Conservation (phyloP, 2,329 filamentous ascomycete species). For the Pseudocercospora macadamiae region DNA sequence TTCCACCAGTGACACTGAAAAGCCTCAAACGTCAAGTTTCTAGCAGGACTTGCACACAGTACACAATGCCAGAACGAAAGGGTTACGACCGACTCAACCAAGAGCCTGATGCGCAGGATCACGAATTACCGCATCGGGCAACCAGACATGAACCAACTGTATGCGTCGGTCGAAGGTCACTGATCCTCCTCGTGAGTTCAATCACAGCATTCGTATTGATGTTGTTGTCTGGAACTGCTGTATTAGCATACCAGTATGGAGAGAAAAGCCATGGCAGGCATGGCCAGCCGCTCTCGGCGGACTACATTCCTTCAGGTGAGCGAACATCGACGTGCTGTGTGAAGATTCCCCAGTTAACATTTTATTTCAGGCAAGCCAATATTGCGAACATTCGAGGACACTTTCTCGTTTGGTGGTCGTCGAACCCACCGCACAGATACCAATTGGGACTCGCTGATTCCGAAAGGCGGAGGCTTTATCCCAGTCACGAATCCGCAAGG, state of each 20-base stretch:
- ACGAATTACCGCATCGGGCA: neutral
- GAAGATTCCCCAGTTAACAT: neutral
- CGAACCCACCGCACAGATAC: neutral
- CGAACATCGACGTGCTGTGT: neutral
- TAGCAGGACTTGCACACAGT: neutral
- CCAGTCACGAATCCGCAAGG: neutral
- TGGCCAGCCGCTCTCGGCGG: neutral
- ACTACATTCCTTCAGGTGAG: neutral
- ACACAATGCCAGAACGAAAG: neutral
- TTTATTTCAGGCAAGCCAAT: neutral
- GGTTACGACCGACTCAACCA: neutral
- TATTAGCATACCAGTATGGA: neutral
- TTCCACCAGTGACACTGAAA: neutral
- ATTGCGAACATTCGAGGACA: neutral
- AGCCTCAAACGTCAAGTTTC: neutral
- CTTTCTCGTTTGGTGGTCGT: neutral
- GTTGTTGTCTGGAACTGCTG: neutral
- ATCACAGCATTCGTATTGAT: neutral
- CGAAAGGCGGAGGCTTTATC: neutral
- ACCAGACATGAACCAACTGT: neutral
- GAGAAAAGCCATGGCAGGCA: neutral
- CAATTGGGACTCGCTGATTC: neutral
- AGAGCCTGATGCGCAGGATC: neutral
- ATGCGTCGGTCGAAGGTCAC: neutral
- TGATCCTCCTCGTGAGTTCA: neutral